Base-by-base conservation (phyloP, 768 basidiomycete genomes). In the Termitomyces sp. region DNA sequence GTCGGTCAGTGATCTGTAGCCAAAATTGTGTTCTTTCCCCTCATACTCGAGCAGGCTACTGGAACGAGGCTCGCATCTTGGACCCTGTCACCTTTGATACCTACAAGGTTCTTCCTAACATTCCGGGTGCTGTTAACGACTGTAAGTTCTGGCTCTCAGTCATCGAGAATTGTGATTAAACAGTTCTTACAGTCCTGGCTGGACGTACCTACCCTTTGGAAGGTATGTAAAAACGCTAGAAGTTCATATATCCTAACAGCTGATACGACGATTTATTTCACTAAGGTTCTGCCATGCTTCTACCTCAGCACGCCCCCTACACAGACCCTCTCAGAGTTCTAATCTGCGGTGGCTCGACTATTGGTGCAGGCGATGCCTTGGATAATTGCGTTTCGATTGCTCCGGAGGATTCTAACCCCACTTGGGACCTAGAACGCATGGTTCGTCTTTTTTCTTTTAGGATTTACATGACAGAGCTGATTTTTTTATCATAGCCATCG, bases 141-240 rank as follows among this genome's bases (percentile, higher is more conserved):
- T 85, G 80, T 81, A 60, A 50, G 77, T 10, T 35, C 41, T 58
- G 23, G 8, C 42, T 16, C 37, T 17, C 27, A 9, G 27, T 23
- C 14, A 17, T 17, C 2, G 27, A 23, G n/a, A 42, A 9, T 57
- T 63, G 8, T 54, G 37, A 37, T 25, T 27, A 25, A 9, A 48
- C 31, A 21, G 16, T 12, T 56, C 9, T 7, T 52, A 32, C 53
- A 82, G 80, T 86, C 72, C 69, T 83, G n/a, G 86, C 77, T 12
- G 87, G 90, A 29, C 82, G 91, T 31, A 86, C 86, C 17, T 93
- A 93, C 63, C 91, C 90, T 3, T 73, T 90, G 64, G 84, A 89
- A 66, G 91, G 73, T 66, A 25, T 14, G 53, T 45, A 44, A 35
- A 19, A 3, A 3, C 6, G 5, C n/a, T 19, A 54, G 41, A 31